Evolutionary conservation across 1,139 yeast genomes (phyloP).

Genomic region (Hyphopichia khmerensis): DNA sequence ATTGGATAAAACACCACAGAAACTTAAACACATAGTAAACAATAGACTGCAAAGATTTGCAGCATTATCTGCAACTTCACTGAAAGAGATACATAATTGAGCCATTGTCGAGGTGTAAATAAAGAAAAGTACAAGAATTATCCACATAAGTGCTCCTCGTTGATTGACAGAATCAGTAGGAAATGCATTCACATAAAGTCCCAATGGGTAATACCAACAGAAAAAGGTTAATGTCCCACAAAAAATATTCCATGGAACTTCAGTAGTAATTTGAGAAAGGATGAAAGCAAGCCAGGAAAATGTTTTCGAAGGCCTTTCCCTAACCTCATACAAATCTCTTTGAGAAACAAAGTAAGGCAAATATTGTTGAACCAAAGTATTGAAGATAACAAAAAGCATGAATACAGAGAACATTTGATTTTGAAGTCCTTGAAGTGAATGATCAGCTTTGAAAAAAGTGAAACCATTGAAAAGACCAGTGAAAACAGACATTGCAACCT

Average conservation of each 20-base stretch:
- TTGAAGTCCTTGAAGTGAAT: slow-evolving; percentile 40
- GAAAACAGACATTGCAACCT: slow-evolving; percentile 33
- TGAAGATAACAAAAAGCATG: slow-evolving; percentile 49
- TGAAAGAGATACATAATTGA: slow-evolving; percentile 38
- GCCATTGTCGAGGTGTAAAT: slow-evolving; percentile 39
- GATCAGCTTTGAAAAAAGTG: slow-evolving; percentile 34
- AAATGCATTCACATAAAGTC: slow-evolving; percentile 57
- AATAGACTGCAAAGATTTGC: slow-evolving; percentile 28
- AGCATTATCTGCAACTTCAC: slow-evolving; percentile 39
- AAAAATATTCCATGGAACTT: slow-evolving; percentile 71
- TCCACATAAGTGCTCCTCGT: slow-evolving; percentile 46
- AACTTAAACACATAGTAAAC: slow-evolving; percentile 29
- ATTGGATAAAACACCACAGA: slow-evolving; percentile 34
- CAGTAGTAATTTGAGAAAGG: slow-evolving; percentile 65
- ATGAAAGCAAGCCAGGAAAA: slow-evolving; percentile 37
- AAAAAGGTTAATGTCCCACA: slow-evolving; percentile 67
- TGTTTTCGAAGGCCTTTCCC: slow-evolving; percentile 33
- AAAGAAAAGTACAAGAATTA: slow-evolving; percentile 39
- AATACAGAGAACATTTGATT: slow-evolving; percentile 55
- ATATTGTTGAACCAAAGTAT: slow-evolving; percentile 55
- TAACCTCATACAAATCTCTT: slow-evolving; percentile 37
- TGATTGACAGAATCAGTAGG: slow-evolving; percentile 19
- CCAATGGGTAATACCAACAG: slow-evolving; percentile 83
- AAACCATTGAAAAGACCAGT: slow-evolving; percentile 50
- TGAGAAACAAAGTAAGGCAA: slow-evolving; percentile 32